phyloP scores from a whole-genome alignment of 345 rosid species.

The Erysimum cheiranthoides region DNA sequence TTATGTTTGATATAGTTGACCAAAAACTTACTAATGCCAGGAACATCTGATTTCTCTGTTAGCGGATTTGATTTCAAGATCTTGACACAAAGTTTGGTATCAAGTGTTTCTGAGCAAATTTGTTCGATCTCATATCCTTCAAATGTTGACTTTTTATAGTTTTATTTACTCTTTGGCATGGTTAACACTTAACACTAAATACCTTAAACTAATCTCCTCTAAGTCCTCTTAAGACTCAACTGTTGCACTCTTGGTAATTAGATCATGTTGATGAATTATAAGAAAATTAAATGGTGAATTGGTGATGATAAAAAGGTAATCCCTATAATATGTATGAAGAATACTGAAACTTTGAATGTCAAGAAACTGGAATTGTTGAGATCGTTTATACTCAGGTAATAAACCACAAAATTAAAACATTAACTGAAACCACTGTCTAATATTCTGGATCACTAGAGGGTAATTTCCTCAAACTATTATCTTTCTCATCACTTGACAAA shows the following conservation, averaged over 20 bases:
- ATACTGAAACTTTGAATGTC: not conserved
- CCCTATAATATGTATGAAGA: not conserved
- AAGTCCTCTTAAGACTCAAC: not conserved
- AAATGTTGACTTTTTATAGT: not conserved
- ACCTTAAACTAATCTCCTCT: not conserved
- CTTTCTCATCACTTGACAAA: slow-evolving; percentile 54
- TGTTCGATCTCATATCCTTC: not conserved
- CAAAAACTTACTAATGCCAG: not conserved
- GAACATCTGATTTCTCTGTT: not conserved
- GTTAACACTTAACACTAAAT: not conserved
- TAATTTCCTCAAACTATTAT: not conserved
- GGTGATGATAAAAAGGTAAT: not conserved
- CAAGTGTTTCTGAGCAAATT: not conserved
- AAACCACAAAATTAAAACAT: slow-evolving; percentile 27
- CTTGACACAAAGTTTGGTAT: not conserved
- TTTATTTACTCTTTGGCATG: too few relatives aligned
- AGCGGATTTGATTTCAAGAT: not conserved
- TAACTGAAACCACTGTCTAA: slow-evolving; percentile 32
- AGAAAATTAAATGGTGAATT: not conserved
- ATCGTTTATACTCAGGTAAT: slow-evolving; percentile 27
- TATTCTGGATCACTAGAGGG: slow-evolving; percentile 21
- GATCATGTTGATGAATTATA: not conserved
- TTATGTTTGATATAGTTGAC: not conserved
- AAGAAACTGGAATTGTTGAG: slow-evolving; percentile 18
- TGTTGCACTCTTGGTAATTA: not conserved